phyloP scores from a whole-genome alignment of 805 yeast genomes.

The Phaffomyces opuntiae region DNA sequence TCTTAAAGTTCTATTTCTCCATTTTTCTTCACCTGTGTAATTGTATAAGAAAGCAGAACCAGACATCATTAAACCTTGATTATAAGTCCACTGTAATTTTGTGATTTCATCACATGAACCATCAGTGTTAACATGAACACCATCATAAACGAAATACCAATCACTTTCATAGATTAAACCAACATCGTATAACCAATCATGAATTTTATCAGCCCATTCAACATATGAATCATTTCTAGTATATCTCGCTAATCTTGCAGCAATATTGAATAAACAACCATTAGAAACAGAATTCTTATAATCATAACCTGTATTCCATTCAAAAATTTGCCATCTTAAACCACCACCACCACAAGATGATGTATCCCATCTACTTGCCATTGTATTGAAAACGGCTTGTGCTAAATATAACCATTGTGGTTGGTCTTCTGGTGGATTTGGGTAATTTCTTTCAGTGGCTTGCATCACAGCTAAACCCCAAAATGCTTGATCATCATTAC shows the following conservation, averaged over 20 bases:
- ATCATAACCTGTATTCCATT: slow-evolving; percentile 83
- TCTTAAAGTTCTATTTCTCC: slow-evolving; percentile 49
- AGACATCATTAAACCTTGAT: slow-evolving; percentile 59
- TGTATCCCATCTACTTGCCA: slow-evolving; percentile 74
- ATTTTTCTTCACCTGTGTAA: slow-evolving; percentile 47
- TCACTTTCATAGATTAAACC: slow-evolving; percentile 36
- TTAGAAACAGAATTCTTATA: slow-evolving; percentile 87
- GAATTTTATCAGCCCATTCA: slow-evolving; percentile 67
- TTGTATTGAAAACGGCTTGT: slow-evolving; percentile 82
- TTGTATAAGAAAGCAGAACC: slow-evolving; percentile 68
- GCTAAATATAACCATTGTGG: slow-evolving; percentile 73
- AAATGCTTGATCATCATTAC: slow-evolving; percentile 90
- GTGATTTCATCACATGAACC: slow-evolving; percentile 46
- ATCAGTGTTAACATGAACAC: slow-evolving; percentile 34
- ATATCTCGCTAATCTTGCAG: slow-evolving; percentile 78
- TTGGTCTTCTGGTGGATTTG: slow-evolving; percentile 51
- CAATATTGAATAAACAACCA: slow-evolving; percentile 73
- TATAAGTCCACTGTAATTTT: slow-evolving; percentile 64
- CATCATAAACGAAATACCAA: slow-evolving; percentile 51
- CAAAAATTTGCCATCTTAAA: slow-evolving; percentile 85
- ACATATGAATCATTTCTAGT: slow-evolving; percentile 65
- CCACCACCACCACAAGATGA: slow-evolving; percentile 72
- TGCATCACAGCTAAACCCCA: slow-evolving; percentile 87
- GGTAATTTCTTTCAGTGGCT: slow-evolving; percentile 78
- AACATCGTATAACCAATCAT: slow-evolving; percentile 61